These are phyloP conservation scores for Erodium trifolium DNA, from an alignment of 441 rosid genomes.

Conservation along the genomic window DNA sequence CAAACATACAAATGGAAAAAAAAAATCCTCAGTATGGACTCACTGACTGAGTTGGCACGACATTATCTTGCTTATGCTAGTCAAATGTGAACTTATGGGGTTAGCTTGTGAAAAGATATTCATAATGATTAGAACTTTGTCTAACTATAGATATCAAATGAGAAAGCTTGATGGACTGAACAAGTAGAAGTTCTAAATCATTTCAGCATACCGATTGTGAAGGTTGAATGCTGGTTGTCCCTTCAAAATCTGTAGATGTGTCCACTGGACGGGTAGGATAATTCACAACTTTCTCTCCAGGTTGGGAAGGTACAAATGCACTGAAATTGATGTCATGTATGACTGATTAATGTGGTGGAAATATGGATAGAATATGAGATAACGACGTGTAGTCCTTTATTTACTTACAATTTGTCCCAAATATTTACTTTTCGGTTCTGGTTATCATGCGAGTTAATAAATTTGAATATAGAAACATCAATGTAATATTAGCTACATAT, in stretches of 20 bases:
- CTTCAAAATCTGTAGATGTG: constrained; percentile 75
- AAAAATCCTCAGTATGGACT: no score
- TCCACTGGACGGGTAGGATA: constrained; percentile 90
- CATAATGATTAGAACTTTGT: no score
- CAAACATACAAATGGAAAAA: background rate
- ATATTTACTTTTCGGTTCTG: no score
- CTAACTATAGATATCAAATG: no score
- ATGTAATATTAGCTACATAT: background rate
- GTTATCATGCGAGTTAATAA: background rate
- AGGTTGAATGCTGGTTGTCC: constrained; percentile 78
- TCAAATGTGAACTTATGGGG: no score
- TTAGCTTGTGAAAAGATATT: no score
- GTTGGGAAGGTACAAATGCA: constrained; percentile 64
- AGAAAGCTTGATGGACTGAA: background rate
- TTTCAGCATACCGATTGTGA: constrained; percentile 38
- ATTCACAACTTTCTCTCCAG: constrained; percentile 69
- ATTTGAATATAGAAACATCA: background rate
- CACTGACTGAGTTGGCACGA: no score
- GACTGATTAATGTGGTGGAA: no score
- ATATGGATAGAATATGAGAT: background rate
- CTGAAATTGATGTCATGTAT: constrained; percentile 7
- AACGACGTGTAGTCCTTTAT: background rate
- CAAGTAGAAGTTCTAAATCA: background rate
- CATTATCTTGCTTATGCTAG: no score
- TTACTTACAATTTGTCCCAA: background rate